These are phyloP conservation scores for Aspergillus nanangensis DNA, from an alignment of 495 filamentous ascomycete species.

Conservation along the genomic window DNA sequence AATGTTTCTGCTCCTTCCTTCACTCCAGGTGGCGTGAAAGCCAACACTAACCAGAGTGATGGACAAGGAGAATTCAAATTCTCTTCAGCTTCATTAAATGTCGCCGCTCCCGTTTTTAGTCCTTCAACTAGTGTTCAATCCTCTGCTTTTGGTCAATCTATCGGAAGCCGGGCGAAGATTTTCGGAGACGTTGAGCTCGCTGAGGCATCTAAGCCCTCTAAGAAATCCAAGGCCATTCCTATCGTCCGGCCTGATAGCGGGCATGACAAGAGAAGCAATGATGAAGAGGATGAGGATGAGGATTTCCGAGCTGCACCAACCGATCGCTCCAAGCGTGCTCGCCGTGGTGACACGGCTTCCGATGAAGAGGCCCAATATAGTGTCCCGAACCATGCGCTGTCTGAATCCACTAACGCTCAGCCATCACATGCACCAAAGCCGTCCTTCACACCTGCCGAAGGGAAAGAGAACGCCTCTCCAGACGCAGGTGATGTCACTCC, in stretches of 20 bases:
- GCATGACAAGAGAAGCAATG: conserved; percentile 38
- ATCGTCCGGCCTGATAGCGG: conserved; percentile 63
- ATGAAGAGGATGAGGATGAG: conserved; percentile 37
- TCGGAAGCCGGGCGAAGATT: conserved; percentile 48
- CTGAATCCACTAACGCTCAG: conserved; percentile 38
- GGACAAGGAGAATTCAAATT: conserved; percentile 65
- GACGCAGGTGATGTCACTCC: no score
- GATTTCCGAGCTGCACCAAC: conserved; percentile 30
- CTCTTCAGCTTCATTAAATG: conserved; percentile 69
- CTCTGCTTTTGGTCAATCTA: conserved; percentile 19
- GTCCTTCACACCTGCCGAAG: conserved; percentile 29
- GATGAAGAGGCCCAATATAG: conserved; percentile 71
- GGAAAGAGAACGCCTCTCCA: conserved; percentile 43
- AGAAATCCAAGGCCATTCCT: conserved; percentile 76
- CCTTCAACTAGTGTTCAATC: conserved; percentile 41
- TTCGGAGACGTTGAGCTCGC: conserved; percentile 70
- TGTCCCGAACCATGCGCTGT: conserved; percentile 44
- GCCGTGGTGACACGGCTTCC: conserved; percentile 53
- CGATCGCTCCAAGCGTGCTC: conserved; percentile 68
- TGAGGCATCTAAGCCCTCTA: conserved; percentile 57
- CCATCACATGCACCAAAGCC: conserved; percentile 22
- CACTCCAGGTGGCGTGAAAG: conserved; percentile 49
- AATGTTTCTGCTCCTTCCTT: conserved; percentile 70
- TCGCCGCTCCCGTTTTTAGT: conserved; percentile 76
- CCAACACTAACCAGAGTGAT: conserved; percentile 10